Base-by-base conservation (phyloP, 805 yeast genomes). In the Lachancea nothofagi region DNA sequence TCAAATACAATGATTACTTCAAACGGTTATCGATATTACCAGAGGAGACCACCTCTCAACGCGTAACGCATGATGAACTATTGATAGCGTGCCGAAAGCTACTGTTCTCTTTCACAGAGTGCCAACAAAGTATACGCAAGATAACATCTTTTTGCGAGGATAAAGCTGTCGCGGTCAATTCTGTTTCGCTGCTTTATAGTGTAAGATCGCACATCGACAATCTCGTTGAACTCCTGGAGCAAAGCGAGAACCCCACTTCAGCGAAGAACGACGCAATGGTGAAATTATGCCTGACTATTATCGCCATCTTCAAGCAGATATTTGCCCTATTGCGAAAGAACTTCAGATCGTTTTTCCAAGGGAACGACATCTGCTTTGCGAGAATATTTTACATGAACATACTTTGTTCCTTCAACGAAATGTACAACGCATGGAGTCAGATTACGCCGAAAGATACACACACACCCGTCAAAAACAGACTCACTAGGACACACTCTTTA, bases 21-120 rank as follows among this genome's bases (percentile, higher is more conserved):
- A 69, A 80, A 50, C 67, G 87, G 44, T 57, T 81, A 28, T 78
- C 86, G 0, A 77, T 82, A 0, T 56, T 82, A 12, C 80, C 78
- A 8, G 88, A 81, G 42, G 67, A 59, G 31, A 33, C 43, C 13
- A 34, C 38, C n/a, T 28, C 43, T 10, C 54, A 40, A 36, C 50
- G 41, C 29, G 53, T 51, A 6, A 53, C 57, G 3, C 62, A 59
- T 38, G 60, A 62, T 24, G 63, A 61, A 36, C 30, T 62, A 6
- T 51, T 61, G 3, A 46, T 59, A 5, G 54, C 64, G 10, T 72
- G 81, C n/a, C 65, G 84, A 41, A 82, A 80, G 48, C 57, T 82
- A 9, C 54, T 79, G 8, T 79, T 78, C 53, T 67, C 83, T 2
- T 72, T 78, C 40, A 75, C 80, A 31, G 86, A 81, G 53, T 68